A percentile compares a stretch with the other conserved stretches of the same genome.
Evolutionary conservation across 176 grass and related monocot species (phyloP).

Genomic region (Aegilops tauschii): DNA sequence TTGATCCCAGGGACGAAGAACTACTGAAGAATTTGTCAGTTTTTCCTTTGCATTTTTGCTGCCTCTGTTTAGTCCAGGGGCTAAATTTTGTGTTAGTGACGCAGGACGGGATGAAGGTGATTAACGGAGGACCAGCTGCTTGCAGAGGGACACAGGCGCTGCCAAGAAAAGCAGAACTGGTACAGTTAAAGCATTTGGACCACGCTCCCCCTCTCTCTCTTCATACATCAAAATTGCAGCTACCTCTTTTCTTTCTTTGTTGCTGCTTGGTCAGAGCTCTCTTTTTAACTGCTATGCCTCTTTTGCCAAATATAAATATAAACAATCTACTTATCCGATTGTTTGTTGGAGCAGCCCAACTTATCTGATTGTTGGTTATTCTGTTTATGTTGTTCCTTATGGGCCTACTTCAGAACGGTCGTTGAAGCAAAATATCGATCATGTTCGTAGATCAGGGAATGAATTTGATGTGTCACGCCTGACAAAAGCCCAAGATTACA

Average conservation of each 20-base stretch:
- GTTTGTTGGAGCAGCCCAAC: too few relatives aligned
- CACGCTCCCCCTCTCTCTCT: conserved; percentile 22
- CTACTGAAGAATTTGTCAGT: conserved; percentile 10
- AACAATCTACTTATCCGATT: background rate
- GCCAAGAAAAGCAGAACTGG: conserved; percentile 93
- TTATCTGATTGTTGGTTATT: background rate
- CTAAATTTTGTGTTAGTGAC: conserved; percentile 33
- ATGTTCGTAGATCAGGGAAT: too few relatives aligned
- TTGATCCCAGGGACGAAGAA: conserved; percentile 18
- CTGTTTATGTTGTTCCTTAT: too few relatives aligned
- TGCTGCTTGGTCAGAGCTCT: background rate
- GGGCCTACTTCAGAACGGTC: too few relatives aligned
- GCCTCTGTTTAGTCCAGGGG: conserved; percentile 9
- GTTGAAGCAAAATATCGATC: too few relatives aligned
- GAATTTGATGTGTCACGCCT: too few relatives aligned
- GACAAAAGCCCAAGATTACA: too few relatives aligned
- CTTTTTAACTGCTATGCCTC: background rate
- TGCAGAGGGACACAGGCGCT: conserved; percentile 62
- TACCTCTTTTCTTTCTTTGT: conserved; percentile 6
- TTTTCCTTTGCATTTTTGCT: conserved; percentile 30
- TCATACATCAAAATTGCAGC: conserved; percentile 30
- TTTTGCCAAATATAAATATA: conserved; percentile 20
- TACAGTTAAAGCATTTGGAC: conserved; percentile 57
- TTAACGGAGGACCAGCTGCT: conserved; percentile 73
- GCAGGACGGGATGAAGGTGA: conserved; percentile 35